A percentile compares a stretch with the other conserved stretches of the same genome.
Evolutionary conservation across 2,329 filamentous ascomycete genomes (phyloP).

Genomic region (Scopulariopsis brevicaulis): DNA sequence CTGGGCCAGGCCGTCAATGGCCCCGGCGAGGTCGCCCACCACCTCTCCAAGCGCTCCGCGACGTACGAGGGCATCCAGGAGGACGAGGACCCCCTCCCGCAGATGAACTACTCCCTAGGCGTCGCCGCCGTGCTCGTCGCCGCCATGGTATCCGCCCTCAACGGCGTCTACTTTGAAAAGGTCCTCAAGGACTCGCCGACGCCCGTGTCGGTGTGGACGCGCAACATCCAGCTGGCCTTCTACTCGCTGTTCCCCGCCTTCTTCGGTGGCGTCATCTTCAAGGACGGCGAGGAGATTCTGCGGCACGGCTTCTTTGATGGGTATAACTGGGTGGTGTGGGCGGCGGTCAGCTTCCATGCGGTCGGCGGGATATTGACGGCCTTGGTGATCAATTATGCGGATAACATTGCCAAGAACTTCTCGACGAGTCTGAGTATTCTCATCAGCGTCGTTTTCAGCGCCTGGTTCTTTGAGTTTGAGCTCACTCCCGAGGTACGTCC

Average conservation of each 20-base stretch:
- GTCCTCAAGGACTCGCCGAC: slow-evolving; percentile 75
- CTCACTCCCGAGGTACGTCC: slow-evolving; percentile 59
- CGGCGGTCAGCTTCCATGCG: slow-evolving; percentile 72
- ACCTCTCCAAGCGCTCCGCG: slow-evolving; percentile 57
- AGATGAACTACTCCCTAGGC: slow-evolving; percentile 72
- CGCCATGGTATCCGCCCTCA: slow-evolving; percentile 71
- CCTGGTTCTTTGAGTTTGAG: slow-evolving; percentile 74
- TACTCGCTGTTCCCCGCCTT: slow-evolving; percentile 88
- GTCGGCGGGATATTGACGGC: slow-evolving; percentile 68
- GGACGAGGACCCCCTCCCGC: slow-evolving; percentile 31
- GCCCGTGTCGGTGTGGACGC: slow-evolving; percentile 75
- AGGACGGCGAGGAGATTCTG: slow-evolving; percentile 74
- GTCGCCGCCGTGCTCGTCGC: slow-evolving; percentile 67
- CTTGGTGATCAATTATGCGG: slow-evolving; percentile 26
- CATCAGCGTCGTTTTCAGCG: slow-evolving; percentile 73
- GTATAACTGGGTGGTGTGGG: slow-evolving; percentile 88
- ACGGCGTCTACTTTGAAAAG: slow-evolving; percentile 83
- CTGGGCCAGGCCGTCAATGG: slow-evolving; percentile 46
- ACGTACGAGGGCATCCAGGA: slow-evolving; percentile 83
- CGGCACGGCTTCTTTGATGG: slow-evolving; percentile 87
- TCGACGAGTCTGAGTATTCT: slow-evolving; percentile 88
- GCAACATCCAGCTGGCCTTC: slow-evolving; percentile 89
- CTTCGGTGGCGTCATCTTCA: slow-evolving; percentile 74
- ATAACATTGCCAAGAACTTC: slow-evolving; percentile 86
- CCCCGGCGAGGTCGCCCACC: slow-evolving; percentile 33